Evolutionary conservation across 192 early-diverging fungal genomes (phyloP), one percentile per base, ranked within the genome.

Genomic region (Backusella westeae): DNA sequence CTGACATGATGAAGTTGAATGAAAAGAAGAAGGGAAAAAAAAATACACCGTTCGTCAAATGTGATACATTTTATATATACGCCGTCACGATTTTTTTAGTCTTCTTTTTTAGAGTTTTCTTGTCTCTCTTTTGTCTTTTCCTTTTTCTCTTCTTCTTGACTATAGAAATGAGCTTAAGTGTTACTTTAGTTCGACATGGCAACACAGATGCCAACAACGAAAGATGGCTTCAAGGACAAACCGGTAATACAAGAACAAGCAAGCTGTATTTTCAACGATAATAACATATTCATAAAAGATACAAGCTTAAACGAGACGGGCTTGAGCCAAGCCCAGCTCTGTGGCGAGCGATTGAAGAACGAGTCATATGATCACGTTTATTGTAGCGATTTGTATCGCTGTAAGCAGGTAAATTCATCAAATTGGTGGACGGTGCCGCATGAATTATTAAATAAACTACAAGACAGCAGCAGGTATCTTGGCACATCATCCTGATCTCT

Each of bases 181-280:
- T 81, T 9, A 81, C 80, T 19, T 72, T 81, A 29, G 69, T 78
- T 4, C 69, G 80, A 19, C 80, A 81, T 69, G 80, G 80, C 39
- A 81, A 81, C 67, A 81, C 80, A 1, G 80, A 81, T 75, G 80
- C 80, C 1, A 81, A 81, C 29, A 75, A 74, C 9, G 59, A 77
- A 46, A 44, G 72, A 21, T 72, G 72, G 69, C 10, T 81, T 4
- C 80, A 81, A 46, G 80, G 80, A 4, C 80, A 81, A 17, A 44
- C 44, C 19, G 80, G 80, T 78, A 74, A 71, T 1, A 39, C 7
- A 36, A 36, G n/a, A 35, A 34, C 41, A 21, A 21, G 15, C 19
- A 44, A 0, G 17, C 9, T 7, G 38, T 39, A 39, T 39, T 32
- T 32, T 12, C 2, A 3, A 39, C 15, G 42, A 44, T 44, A 44